phyloP scores from a whole-genome alignment of 306 rosid genomes.

The Cajanus cajan region DNA sequence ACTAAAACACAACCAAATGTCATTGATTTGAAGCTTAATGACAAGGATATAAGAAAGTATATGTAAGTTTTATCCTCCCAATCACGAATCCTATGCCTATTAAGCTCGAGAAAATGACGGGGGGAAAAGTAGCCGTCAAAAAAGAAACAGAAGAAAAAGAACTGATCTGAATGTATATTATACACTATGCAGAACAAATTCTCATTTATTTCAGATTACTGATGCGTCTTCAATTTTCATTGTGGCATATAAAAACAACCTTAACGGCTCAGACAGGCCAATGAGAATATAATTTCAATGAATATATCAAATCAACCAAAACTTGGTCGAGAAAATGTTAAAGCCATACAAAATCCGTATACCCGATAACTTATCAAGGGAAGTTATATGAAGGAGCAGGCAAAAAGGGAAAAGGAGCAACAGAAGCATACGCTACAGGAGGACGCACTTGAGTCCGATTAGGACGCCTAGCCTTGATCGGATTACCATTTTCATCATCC shows the following conservation, averaged over 20 bases:
- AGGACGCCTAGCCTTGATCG: conserved; percentile 22
- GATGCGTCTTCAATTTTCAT: conserved; percentile 14
- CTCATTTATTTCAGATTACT: conserved; percentile 19
- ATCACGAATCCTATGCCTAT: not conserved
- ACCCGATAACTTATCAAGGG: conserved; percentile 33
- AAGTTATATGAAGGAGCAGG: conserved; percentile 68
- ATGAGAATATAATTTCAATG: conserved; percentile 16
- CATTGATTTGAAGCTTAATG: not conserved
- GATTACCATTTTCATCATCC: conserved; percentile 27
- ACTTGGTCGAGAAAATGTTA: conserved; percentile 1
- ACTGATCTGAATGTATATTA: not conserved
- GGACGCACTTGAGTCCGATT: conserved; percentile 39
- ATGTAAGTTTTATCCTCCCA: not conserved
- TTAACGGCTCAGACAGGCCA: conserved; percentile 18
- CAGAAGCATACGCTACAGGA: conserved; percentile 84
- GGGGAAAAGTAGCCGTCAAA: not conserved
- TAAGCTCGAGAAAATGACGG: not conserved
- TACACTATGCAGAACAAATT: not conserved
- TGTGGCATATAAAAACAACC: conserved; percentile 1
- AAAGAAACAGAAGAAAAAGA: not conserved
- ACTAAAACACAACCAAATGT: not conserved
- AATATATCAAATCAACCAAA: conserved; percentile 18
- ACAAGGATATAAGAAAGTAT: not conserved
- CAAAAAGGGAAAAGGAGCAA: conserved; percentile 88
- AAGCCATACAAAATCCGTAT: conserved; percentile 9